These are phyloP conservation scores for Triticum turgidum DNA, from an alignment of 176 grass and related monocot species.

Conservation along the genomic window DNA sequence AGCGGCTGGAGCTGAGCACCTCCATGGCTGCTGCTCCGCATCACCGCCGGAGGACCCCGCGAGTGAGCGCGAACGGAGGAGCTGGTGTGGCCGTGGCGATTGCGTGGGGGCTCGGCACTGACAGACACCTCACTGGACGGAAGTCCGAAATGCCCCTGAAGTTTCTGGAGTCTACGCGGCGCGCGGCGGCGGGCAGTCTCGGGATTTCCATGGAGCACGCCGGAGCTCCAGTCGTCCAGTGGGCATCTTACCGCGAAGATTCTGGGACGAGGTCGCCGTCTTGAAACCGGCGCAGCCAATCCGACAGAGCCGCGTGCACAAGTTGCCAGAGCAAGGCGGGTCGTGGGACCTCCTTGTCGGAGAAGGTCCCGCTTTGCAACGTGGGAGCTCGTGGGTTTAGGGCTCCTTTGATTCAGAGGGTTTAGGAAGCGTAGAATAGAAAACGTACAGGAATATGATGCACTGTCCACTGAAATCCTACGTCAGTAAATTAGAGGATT, in stretches of 20 bases:
- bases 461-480: no score
- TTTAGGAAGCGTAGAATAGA: no score
- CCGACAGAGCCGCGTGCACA: neutral
- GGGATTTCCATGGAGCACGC: neutral
- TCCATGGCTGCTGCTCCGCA: slow-evolving; percentile 86
- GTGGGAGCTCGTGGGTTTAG: neutral
- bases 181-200: neutral
- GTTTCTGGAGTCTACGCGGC: neutral
- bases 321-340: neutral
- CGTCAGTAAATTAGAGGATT: no score
- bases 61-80: neutral
- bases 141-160: neutral
- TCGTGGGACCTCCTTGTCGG: neutral
- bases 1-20: slow-evolving; percentile 56
- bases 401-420: no score
- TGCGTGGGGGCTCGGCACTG: neutral
- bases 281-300: neutral
- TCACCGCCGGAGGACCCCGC: slow-evolving; percentile 35
- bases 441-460: no score
- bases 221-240: neutral
- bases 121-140: neutral
- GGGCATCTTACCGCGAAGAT: slow-evolving; percentile 55
- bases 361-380: neutral
- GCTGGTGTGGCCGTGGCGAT: slow-evolving; percentile 22
- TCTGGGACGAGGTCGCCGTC: slow-evolving; percentile 35